phyloP scores from a whole-genome alignment of 345 rosid species.

The Leavenworthia alabamica region DNA sequence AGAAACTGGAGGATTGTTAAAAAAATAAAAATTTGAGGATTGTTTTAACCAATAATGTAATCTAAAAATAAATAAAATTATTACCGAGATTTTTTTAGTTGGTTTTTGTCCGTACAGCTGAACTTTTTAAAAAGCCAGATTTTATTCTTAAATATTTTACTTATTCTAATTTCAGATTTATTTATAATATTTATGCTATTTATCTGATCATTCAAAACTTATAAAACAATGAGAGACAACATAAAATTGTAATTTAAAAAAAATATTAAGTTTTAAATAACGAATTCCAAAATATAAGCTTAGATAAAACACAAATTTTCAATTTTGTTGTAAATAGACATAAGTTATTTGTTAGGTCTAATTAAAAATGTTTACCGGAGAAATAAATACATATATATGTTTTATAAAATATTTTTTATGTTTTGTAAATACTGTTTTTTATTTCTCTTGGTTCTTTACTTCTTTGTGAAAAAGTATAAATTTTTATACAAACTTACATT shows the following conservation, averaged over 20 bases:
- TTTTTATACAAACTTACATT: neutral
- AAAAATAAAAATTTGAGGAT: slow-evolving; percentile 12
- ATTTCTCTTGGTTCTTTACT: too few species aligned
- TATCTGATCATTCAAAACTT: neutral
- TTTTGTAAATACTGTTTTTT: too few species aligned
- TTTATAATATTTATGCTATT: neutral
- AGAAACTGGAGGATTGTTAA: too few species aligned
- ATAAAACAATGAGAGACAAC: neutral
- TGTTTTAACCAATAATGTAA: neutral
- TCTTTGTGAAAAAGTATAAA: too few species aligned
- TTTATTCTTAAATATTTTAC: slow-evolving; percentile 33
- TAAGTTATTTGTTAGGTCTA: neutral
- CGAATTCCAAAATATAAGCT: neutral
- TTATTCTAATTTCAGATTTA: neutral
- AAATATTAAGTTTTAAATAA: neutral
- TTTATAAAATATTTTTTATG: neutral
- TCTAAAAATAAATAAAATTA: neutral
- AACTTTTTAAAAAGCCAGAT: slow-evolving; percentile 43
- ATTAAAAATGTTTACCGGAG: neutral
- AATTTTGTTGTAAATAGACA: neutral
- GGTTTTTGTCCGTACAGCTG: slow-evolving; percentile 52
- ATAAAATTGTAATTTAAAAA: neutral
- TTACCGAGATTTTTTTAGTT: slow-evolving; percentile 34
- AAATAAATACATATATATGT: neutral
- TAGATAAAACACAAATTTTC: neutral